Percentiles rank a stretch among this genome's conserved stretches.
Evolutionary conservation across 192 early-diverging fungal genomes (phyloP).

Genomic region (Dispira simplex): DNA sequence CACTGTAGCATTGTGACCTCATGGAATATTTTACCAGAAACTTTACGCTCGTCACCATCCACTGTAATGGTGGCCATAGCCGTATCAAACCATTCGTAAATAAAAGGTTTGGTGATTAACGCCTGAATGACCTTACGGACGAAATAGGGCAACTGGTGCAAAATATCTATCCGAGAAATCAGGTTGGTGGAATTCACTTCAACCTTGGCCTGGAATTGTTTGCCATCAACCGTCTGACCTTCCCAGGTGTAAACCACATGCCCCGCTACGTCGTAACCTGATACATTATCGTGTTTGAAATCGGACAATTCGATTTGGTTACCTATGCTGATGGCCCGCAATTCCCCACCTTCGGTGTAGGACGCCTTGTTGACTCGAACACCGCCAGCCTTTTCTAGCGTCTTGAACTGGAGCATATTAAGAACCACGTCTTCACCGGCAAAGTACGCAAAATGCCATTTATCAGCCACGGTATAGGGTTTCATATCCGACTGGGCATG

Average conservation of each 20-base stretch:
- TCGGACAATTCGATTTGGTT: slow-evolving; percentile 46
- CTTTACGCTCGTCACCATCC: slow-evolving; percentile 42
- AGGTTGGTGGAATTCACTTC: slow-evolving; percentile 41
- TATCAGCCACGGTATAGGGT: slow-evolving; percentile 64
- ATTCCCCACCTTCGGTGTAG: slow-evolving; percentile 45
- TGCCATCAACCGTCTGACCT: slow-evolving; percentile 60
- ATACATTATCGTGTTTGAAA: slow-evolving; percentile 50
- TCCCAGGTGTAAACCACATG: slow-evolving; percentile 54
- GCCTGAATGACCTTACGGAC: slow-evolving; percentile 83
- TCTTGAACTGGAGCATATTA: slow-evolving; percentile 60
- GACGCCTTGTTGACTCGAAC: slow-evolving; percentile 57
- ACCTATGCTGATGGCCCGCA: slow-evolving; percentile 59
- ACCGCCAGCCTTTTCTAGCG: slow-evolving; percentile 50
- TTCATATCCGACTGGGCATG: slow-evolving; percentile 74
- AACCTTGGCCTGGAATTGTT: slow-evolving; percentile 45
- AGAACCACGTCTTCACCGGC: slow-evolving; percentile 39
- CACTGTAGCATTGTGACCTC: slow-evolving; percentile 57
- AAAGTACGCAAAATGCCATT: slow-evolving; percentile 80
- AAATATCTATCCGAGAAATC: slow-evolving; percentile 75
- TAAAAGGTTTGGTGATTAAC: slow-evolving; percentile 81
- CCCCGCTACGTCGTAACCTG: slow-evolving; percentile 71
- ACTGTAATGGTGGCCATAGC: slow-evolving; percentile 52
- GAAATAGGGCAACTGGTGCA: slow-evolving; percentile 82
- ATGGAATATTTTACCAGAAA: slow-evolving; percentile 61
- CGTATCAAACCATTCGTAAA: slow-evolving; percentile 86